These are phyloP conservation scores for Dicorynia guianensis DNA, from an alignment of 306 rosid species.

Conservation along the genomic window DNA sequence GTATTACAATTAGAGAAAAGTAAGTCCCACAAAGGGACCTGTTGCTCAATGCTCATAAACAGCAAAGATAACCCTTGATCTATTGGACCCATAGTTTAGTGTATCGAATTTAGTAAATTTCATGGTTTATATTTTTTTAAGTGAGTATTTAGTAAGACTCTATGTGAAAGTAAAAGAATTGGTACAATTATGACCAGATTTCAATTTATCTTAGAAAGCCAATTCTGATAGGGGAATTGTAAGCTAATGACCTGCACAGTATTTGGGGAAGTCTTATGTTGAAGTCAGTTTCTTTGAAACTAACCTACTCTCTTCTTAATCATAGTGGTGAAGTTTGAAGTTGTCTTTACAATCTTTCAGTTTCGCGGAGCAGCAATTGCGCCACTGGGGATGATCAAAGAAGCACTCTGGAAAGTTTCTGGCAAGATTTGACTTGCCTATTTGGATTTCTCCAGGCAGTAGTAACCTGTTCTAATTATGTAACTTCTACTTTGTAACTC, in stretches of 20 bases:
- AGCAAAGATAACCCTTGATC: too few species aligned
- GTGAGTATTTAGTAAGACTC: too few species aligned
- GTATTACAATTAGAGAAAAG: too few species aligned
- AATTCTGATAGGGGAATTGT: background rate
- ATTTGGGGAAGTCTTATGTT: background rate
- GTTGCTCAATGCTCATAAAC: too few species aligned
- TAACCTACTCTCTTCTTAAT: constrained; percentile 2
- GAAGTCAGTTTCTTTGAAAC: background rate
- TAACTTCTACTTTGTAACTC: constrained; percentile 16
- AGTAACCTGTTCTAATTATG: constrained; percentile 10
- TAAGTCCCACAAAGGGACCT: too few species aligned
- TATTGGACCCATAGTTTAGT: too few species aligned
- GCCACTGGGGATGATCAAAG: constrained; percentile 69
- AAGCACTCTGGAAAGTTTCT: constrained; percentile 67
- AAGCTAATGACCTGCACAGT: too few species aligned
- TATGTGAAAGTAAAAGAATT: too few species aligned
- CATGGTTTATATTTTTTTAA: too few species aligned
- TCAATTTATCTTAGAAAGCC: background rate
- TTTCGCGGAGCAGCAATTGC: constrained; percentile 75
- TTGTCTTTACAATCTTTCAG: constrained; percentile 50
- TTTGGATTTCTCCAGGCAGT: constrained; percentile 30
- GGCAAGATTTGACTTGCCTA: constrained; percentile 40
- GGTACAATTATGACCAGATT: background rate
- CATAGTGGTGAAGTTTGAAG: constrained; percentile 19
- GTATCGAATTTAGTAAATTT: too few species aligned